Conservation (phyloP, 192 early-diverging fungal genomes). For the Jimgerdemannia flammicorona region DNA sequence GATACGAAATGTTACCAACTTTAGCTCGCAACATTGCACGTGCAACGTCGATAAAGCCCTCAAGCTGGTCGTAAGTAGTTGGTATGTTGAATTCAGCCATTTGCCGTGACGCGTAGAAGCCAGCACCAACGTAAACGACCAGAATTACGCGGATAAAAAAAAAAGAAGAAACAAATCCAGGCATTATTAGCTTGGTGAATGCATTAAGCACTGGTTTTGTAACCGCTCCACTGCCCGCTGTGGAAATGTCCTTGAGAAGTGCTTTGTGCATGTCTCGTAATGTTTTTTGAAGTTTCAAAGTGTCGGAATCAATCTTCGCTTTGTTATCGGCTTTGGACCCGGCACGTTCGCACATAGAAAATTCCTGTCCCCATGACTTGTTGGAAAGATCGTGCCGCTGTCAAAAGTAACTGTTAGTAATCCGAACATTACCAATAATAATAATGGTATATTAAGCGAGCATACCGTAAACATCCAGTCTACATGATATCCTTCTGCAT, state of each 20-base stretch:
- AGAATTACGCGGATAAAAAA: constrained; percentile 18
- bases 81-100: constrained; percentile 12
- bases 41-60: constrained; percentile 10
- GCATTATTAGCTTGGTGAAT: constrained; percentile 1
- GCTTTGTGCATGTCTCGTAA: constrained; percentile 1
- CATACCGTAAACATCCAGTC: constrained; percentile 20
- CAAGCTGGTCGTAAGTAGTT: constrained; percentile 12
- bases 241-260: constrained; percentile 9
- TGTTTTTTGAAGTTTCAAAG: constrained; percentile 16
- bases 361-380: constrained; percentile 12
- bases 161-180: constrained; percentile 2
- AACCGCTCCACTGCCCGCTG: no score
- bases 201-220: constrained; percentile 1
- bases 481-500: constrained; percentile 13
- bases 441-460: no score
- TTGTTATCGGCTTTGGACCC: constrained; percentile 7
- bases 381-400: no score
- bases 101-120: constrained; percentile 1
- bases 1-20: constrained; percentile 8
- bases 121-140: no score
- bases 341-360: constrained; percentile 16
- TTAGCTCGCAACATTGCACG: constrained; percentile 15
- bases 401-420: no score
- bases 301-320: constrained; percentile 4
- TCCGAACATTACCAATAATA: no score